Evolutionary conservation across 768 basidiomycete genomes (phyloP).

Genomic region (Boletus sensibilis): DNA sequence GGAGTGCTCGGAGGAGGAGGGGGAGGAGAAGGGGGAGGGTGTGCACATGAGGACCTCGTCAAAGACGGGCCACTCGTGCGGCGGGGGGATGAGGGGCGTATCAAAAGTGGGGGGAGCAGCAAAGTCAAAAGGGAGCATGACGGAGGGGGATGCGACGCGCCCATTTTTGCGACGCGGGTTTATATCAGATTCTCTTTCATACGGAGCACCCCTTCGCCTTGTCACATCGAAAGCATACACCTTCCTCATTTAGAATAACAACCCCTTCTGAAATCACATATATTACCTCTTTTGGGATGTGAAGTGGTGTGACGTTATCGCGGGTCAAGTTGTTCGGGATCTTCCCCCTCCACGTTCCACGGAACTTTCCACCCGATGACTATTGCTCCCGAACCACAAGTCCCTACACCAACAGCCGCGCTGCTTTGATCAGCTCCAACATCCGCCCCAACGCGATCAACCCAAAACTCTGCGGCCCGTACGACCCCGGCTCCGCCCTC

Average conservation of each 20-base stretch:
- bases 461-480: constrained; percentile 47
- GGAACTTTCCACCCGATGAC: neutral
- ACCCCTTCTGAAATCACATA: constrained; percentile 33
- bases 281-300: constrained; percentile 8
- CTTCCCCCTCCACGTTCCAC: constrained; percentile 25
- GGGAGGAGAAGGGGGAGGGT: neutral
- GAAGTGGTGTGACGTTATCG: constrained; percentile 1
- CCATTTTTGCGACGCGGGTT: constrained; percentile 12
- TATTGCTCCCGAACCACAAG: neutral
- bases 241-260: constrained; percentile 12
- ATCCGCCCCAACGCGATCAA: constrained; percentile 43
- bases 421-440: constrained; percentile 39
- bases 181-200: constrained; percentile 19
- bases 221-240: constrained; percentile 30
- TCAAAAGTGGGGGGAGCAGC: constrained; percentile 1
- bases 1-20: constrained; percentile 9
- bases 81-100: constrained; percentile 13
- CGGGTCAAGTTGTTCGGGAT: constrained; percentile 13
- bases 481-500: constrained; percentile 24
- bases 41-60: constrained; percentile 15
- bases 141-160: neutral
- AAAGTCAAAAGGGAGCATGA: constrained; percentile 22
- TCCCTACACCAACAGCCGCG: constrained; percentile 2
- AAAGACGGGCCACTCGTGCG: constrained; percentile 26
- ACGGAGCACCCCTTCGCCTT: constrained; percentile 16